A percentile compares a stretch with the other conserved stretches of the same genome.
These are phyloP conservation scores for Acanthamoeba healyi DNA, from an alignment of 208 protist species.

Conservation along the genomic window DNA sequence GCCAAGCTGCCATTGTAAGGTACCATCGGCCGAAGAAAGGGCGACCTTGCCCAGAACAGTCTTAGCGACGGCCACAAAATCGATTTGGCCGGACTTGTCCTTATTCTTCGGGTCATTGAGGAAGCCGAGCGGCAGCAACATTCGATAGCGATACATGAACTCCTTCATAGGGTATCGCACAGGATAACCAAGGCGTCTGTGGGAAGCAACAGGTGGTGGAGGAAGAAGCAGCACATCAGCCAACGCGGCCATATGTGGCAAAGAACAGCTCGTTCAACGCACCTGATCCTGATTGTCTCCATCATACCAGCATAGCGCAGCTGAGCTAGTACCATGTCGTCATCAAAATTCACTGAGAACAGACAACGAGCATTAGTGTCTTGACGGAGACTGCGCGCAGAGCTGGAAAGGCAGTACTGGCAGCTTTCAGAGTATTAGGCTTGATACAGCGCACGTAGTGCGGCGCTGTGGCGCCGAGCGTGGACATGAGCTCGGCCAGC, in stretches of 20 bases:
- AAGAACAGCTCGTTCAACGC: too few relatives aligned
- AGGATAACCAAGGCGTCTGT: slow-evolving; percentile 14
- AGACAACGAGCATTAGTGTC: not conserved
- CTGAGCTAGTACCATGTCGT: slow-evolving; percentile 63
- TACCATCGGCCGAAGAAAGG: not conserved
- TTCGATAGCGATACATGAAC: slow-evolving; percentile 21
- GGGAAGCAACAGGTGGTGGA: too few relatives aligned
- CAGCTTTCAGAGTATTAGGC: slow-evolving; percentile 84
- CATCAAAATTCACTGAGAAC: not conserved
- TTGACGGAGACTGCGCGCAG: not conserved
- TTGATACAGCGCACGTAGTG: slow-evolving; percentile 92
- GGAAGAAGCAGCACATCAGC: too few relatives aligned
- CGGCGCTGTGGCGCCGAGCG: slow-evolving; percentile 82
- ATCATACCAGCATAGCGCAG: slow-evolving; percentile 65
- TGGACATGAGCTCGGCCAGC: slow-evolving; percentile 85
- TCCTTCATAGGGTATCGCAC: not conserved
- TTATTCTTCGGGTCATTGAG: not conserved
- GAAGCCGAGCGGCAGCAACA: not conserved
- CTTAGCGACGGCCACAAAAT: not conserved
- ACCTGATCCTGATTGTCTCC: slow-evolving; percentile 54
- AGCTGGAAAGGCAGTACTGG: not conserved
- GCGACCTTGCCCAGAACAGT: not conserved
- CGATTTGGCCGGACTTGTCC: not conserved
- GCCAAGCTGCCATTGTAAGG: not conserved
- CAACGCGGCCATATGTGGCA: too few relatives aligned